A percentile compares a stretch with the other conserved stretches of the same genome.
phyloP scores from a whole-genome alignment of 176 grass and related monocot species.

The Zoysia pacifica region DNA sequence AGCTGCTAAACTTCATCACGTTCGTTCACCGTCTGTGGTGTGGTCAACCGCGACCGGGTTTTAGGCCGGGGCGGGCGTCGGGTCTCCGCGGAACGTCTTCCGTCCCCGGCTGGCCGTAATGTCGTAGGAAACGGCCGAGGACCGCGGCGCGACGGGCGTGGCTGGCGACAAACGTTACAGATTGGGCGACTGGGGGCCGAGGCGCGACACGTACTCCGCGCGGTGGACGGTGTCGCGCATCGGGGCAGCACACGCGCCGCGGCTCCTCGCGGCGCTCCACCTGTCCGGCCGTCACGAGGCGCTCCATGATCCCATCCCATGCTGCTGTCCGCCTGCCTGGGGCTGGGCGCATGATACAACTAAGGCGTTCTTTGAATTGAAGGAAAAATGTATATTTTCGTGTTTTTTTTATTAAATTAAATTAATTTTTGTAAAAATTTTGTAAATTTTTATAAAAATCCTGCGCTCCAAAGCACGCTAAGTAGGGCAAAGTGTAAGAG shows the following conservation, averaged over 20 bases:
- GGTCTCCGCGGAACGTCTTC: not conserved
- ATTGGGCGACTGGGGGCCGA: not conserved
- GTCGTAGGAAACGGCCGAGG: slow-evolving; percentile 19
- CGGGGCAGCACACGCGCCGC: slow-evolving; percentile 27
- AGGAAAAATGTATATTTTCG: too few relatives aligned
- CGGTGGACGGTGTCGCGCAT: slow-evolving; percentile 10
- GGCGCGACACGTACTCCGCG: slow-evolving; percentile 35
- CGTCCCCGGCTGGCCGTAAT: not conserved
- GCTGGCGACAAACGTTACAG: not conserved
- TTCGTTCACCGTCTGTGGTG: not conserved
- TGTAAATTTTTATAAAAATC: too few relatives aligned
- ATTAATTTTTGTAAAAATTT: too few relatives aligned
- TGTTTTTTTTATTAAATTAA: too few relatives aligned
- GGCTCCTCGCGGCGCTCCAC: slow-evolving; percentile 38
- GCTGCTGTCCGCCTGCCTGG: not conserved
- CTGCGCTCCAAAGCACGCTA: too few relatives aligned
- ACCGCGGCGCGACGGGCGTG: not conserved
- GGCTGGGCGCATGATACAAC: slow-evolving; percentile 23
- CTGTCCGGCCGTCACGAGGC: slow-evolving; percentile 36
- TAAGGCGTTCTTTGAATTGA: too few relatives aligned
- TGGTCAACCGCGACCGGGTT: not conserved
- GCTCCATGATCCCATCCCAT: not conserved
- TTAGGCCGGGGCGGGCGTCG: not conserved
- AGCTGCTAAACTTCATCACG: too few relatives aligned
- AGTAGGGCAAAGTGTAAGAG: slow-evolving; percentile 9